Base-by-base conservation (phyloP, 495 filamentous ascomycete genomes). In the Aspergillus diversus region DNA sequence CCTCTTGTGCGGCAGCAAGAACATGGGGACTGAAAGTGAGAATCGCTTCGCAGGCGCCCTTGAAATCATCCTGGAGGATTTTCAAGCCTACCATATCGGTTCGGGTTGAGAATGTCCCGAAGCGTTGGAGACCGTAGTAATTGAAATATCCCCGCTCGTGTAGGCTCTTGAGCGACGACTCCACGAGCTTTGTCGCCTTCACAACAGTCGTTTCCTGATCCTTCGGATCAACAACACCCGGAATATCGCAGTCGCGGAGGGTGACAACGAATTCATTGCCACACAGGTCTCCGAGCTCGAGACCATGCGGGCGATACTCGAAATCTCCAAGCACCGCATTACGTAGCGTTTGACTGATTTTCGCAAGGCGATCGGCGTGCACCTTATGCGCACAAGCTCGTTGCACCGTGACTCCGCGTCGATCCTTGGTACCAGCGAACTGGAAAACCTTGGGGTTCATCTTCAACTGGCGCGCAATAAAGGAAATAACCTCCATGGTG, bases 261-360 rank as follows among this genome's bases (percentile, higher is more conserved):
- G 92, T 96, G 66, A 99, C 92, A 42, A 89, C 80, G 69, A 99
- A 99, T 76, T 97, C 90, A 63, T 99, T 99, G 7, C 95, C 95
- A 0, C 74, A 70, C 50, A 97, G 84, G 53, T 97, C 89, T 7
- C 96, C 96, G 3, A 97, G 84, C 48, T 90, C 84, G 7, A 99
- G 82, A 0, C 87, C 84, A 6, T 88, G 73, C 21, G 84, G 77
- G 60, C 84, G 79, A 71, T 96, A 90, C 65, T 86, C 81, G 67
- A 94, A 98, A 62, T 93, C 71, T 8, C 95, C 92, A 34, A 97
- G 74, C 33, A 81, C 81, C 33, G 91, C 84, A 52, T 81, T 82
- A 39, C 84, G 84, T 21, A 95, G 80, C 6, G 78, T 79, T 5
- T 71, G 69, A 67, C 92, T 93, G 12, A 94, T 64, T 33, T 74